Evolutionary conservation across 345 rosid genomes (phyloP).

Genomic region (Sisymbrium altissimum): DNA sequence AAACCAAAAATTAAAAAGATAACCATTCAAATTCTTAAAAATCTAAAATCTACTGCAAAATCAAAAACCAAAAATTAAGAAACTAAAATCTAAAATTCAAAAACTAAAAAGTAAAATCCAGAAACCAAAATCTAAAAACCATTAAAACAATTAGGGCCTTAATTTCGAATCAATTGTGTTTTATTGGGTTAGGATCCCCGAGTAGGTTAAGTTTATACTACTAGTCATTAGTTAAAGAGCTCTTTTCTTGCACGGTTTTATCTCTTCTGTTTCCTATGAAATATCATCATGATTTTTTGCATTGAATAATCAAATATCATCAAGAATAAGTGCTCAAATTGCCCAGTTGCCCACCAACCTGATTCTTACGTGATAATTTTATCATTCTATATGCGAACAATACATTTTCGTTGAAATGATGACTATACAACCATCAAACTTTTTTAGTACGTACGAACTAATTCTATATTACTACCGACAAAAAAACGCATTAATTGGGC

Average conservation of each 20-base stretch:
- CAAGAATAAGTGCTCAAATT: background rate
- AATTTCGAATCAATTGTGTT: no score
- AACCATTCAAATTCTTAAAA: no score
- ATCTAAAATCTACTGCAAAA: no score
- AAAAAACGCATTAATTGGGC: background rate
- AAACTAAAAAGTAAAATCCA: no score
- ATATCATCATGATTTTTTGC: constrained; percentile 3
- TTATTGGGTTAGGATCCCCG: background rate
- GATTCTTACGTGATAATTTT: background rate
- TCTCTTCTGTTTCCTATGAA: background rate
- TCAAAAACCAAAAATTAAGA: no score
- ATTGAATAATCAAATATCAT: no score
- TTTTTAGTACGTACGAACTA: background rate
- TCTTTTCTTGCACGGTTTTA: background rate
- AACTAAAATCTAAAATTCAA: no score
- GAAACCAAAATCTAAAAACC: no score
- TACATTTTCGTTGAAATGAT: background rate
- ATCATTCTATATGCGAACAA: background rate
- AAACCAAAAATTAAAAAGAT: no score
- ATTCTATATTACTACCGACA: background rate
- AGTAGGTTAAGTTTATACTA: background rate
- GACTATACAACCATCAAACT: background rate
- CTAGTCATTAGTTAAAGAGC: background rate
- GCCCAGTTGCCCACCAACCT: background rate
- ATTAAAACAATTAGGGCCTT: no score